These are phyloP conservation scores for Hawksworthiomyces lignivorus DNA, from an alignment of 2,329 filamentous ascomycete species.

Conservation along the genomic window DNA sequence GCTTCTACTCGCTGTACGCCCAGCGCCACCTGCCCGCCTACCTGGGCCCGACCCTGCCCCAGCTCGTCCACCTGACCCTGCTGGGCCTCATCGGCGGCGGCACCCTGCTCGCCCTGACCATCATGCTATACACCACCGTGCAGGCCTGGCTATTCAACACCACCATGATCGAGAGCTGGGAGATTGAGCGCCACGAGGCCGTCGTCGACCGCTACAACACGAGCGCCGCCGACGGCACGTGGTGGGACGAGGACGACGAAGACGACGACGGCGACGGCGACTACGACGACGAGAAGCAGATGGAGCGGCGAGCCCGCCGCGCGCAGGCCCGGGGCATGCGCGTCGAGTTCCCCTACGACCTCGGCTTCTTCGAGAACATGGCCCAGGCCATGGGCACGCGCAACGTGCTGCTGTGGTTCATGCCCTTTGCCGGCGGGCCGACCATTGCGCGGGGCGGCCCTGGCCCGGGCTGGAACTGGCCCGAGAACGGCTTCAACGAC, in stretches of 20 bases:
- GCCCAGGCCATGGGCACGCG: slow-evolving; percentile 65
- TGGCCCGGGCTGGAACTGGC: slow-evolving; percentile 52
- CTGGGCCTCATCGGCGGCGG: slow-evolving; percentile 50
- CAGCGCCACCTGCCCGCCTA: slow-evolving; percentile 63
- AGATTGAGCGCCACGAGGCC: slow-evolving; percentile 55
- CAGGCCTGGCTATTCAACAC: slow-evolving; percentile 59
- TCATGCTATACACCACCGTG: slow-evolving; percentile 57
- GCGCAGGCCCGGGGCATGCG: slow-evolving; percentile 37
- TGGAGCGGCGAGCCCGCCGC: slow-evolving; percentile 27
- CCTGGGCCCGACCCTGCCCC: slow-evolving; percentile 56
- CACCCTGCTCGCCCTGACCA: slow-evolving; percentile 52
- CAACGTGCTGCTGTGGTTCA: slow-evolving; percentile 61
- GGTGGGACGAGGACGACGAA: slow-evolving; percentile 28
- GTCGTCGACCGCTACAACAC: slow-evolving; percentile 37
- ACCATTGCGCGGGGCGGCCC: slow-evolving; percentile 26
- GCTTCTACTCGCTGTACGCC: slow-evolving; percentile 54
- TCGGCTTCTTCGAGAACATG: slow-evolving; percentile 68
- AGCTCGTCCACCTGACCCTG: slow-evolving; percentile 54
- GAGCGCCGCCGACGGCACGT: slow-evolving; percentile 30
- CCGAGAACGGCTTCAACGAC: slow-evolving; percentile 72
- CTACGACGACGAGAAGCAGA: slow-evolving; percentile 15
- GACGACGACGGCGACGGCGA: slow-evolving; percentile 25
- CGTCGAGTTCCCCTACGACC: slow-evolving; percentile 76
- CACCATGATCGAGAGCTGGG: slow-evolving; percentile 78
- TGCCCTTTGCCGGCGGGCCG: slow-evolving; percentile 54